phyloP scores from a whole-genome alignment of 2,329 filamentous ascomycete species.

The Colletotrichum tofieldiae region DNA sequence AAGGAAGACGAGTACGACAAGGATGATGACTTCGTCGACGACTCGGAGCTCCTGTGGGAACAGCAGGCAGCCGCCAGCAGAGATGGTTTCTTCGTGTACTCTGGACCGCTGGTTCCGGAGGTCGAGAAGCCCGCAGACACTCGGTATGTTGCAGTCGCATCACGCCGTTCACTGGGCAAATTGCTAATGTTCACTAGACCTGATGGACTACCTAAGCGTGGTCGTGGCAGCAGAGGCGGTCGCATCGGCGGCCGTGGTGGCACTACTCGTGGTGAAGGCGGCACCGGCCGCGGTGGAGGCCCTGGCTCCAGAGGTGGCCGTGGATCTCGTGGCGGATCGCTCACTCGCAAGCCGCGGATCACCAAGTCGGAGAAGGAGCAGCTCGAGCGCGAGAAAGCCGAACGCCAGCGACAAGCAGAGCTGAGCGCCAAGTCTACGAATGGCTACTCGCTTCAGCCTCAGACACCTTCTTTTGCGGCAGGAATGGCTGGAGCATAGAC shows the following conservation, averaged over 20 bases:
- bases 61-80: constrained; percentile 94
- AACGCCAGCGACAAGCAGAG: constrained; percentile 72
- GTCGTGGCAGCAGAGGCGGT: constrained; percentile 61
- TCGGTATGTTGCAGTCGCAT: constrained; percentile 60
- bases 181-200: constrained; percentile 64
- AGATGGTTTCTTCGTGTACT: constrained; percentile 98
- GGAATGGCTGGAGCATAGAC: constrained; percentile 44
- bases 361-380: constrained; percentile 89
- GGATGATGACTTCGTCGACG: constrained; percentile 89
- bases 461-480: constrained; percentile 42
- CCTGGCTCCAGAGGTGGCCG: constrained; percentile 80
- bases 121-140: constrained; percentile 78
- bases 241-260: constrained; percentile 73
- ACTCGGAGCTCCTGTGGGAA: constrained; percentile 95
- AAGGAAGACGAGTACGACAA: constrained; percentile 89
- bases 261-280: constrained; percentile 69
- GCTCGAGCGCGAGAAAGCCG: constrained; percentile 85
- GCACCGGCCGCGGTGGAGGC: constrained; percentile 64
- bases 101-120: constrained; percentile 89
- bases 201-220: constrained; percentile 81
- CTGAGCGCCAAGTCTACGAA: constrained; percentile 56
- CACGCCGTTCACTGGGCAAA: constrained; percentile 35
- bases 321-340: constrained; percentile 82
- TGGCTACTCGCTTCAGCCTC: constrained; percentile 56
- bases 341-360: constrained; percentile 85